Evolutionary conservation across 352 stramenopile genomes (phyloP), one percentile per base, ranked within the genome.

Genomic region (Pythium utonaiense): DNA sequence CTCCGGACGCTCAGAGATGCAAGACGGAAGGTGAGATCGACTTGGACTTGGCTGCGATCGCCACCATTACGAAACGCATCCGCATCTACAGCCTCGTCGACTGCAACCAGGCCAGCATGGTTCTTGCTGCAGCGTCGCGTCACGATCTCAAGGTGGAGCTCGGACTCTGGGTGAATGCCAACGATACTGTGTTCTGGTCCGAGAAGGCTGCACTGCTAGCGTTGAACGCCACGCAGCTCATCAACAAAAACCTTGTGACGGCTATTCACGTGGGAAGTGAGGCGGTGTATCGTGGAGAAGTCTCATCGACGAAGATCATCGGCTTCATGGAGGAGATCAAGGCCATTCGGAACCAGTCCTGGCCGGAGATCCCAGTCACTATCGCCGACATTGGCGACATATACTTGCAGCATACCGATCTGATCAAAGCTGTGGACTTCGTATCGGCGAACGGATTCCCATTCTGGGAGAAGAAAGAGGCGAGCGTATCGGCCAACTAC

Each of bases 231-330:
- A n/a, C n/a, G n/a, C n/a, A n/a, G 1, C 33, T 76, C 19, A 56
- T 77, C 48, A 70, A 44, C 4, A 44, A 61, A 8, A 41, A 73
- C 9, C 40, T 59, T 25, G 25, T 66, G 7, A 50, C 25, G 2
- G 75, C 71, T 25, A 74, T 91, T 34, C 78, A 88, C 60, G 82
- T 91, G 16, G 80, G 82, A 13, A 89, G 79, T 33, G 82, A 91
- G 53, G 77, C 78, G 0, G 49, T 92, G 13, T 89, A 89, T 59
- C 76, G 82, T 3, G 69, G 75, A 7, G 78, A 91, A 10, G 62
- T 92, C 44, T 87, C 75, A 17, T 59, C 62, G 24, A 34, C 53
- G 17, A 53, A 71, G 36, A 75, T 71, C 27, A 83, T 88, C 51
- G 58, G 33, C 1, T 59, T 80, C 67, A 63, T 85, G 31, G 54